Evolutionary conservation across 768 basidiomycete species (phyloP).

Genomic region (Termitomyces sp.): DNA sequence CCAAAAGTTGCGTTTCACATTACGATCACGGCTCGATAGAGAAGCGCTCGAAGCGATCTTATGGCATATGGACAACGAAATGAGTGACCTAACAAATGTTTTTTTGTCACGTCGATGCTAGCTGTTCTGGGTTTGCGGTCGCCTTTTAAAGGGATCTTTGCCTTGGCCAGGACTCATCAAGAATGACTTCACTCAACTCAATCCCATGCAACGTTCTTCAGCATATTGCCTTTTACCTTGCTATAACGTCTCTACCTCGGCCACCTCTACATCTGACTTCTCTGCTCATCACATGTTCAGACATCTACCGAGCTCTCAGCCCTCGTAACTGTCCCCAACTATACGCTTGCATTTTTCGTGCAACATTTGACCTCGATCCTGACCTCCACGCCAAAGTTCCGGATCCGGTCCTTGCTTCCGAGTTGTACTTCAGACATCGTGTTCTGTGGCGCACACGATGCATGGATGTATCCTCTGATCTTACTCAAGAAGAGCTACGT

Average conservation of each 20-base stretch:
- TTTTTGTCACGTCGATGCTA: constrained; percentile 1
- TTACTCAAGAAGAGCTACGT: constrained; percentile 45
- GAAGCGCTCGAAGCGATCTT: background rate
- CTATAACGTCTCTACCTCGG: constrained; percentile 29
- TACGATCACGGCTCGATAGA: background rate
- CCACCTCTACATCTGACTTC: constrained; percentile 36
- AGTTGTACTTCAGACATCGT: constrained; percentile 42
- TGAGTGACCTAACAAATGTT: background rate
- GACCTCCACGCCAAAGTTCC: constrained; percentile 23
- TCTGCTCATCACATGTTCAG: constrained; percentile 41
- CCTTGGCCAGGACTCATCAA: constrained; percentile 15
- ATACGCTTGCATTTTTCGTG: constrained; percentile 49
- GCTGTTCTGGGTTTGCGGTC: background rate
- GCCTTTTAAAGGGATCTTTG: constrained; percentile 1
- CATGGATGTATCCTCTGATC: constrained; percentile 22
- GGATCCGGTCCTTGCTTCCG: constrained; percentile 38
- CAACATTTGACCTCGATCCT: constrained; percentile 39
- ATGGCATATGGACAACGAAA: background rate
- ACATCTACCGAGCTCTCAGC: constrained; percentile 38
- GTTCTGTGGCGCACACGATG: constrained; percentile 43
- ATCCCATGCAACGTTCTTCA: constrained; percentile 55
- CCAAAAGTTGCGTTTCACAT: background rate
- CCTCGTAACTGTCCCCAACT: constrained; percentile 42
- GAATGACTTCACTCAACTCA: constrained; percentile 40
- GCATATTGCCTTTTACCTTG: constrained; percentile 44